Base-by-base conservation (phyloP, 1,284 basidiomycete genomes). In the Paramarasmius palmivorus region DNA sequence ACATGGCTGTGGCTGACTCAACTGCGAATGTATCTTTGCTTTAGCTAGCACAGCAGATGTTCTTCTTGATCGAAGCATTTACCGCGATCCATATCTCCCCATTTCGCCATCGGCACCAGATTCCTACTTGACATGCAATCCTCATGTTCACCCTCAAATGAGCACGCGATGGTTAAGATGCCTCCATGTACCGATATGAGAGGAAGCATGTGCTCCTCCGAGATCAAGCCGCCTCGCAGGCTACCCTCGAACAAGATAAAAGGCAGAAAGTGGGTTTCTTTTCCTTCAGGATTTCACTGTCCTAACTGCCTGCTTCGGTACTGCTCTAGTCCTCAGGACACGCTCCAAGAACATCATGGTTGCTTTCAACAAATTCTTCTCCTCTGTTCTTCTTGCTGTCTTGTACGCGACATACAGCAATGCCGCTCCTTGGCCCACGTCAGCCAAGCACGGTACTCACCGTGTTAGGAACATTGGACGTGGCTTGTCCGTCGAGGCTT, bases 281-380 rank as follows among this genome's bases (percentile, higher is more conserved):
- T 40, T 15, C 39, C 39, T 40, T 22, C 39, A 40, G 39, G 39
- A 40, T 40, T 22, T 40, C 39, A 40, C 19, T 22, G 39, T 40
- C 39, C 39, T 40, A 40, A 40, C 39, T 40, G 39, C 39, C 39
- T 22, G 22, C 17, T 40, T 22, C 17, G 17, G n/a, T 40, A 22
- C 39, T 40, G 22, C 39, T 19, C 17, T 19, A 40, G 39, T 40
- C 9, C 39, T 17, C 22, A 19, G 17, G 22, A 29, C 25, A 19
- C 25, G 44, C 25, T 14, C 17, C 10, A 46, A 46, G 44, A 46
- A 50, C 29, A 32, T 12, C 29, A 46, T 50, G 61, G 57, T 56
- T 19, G 56, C 57, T 20, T 61, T 60, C 50, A 61, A 59, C 55
- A 60, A 61, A 40, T 58, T 63, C 50, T 55, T 63, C 39, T 53